Evolutionary conservation across 768 basidiomycete species (phyloP).

Genomic region (Fomitopsis serialis): DNA sequence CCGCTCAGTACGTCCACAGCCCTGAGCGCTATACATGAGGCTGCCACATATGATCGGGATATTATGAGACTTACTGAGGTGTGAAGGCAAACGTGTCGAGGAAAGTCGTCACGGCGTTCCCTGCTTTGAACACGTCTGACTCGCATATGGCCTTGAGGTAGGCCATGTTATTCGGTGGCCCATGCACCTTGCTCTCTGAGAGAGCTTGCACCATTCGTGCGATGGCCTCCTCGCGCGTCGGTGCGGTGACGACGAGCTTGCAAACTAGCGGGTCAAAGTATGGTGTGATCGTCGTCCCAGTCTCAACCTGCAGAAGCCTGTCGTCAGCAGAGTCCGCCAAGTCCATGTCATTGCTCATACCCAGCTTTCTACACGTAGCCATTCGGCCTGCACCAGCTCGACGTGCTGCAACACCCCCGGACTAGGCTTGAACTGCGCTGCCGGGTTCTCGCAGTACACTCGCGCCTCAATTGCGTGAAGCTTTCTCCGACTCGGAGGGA

Average conservation of each 20-base stretch:
- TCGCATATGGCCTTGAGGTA: conserved; percentile 43
- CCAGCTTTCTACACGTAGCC: conserved; percentile 62
- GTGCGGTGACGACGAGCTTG: conserved; percentile 53
- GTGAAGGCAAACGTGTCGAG: conserved; percentile 37
- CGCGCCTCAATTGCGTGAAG: conserved; percentile 50
- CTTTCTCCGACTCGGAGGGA: conserved; percentile 4
- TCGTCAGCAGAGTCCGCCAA: neutral
- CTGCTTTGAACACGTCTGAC: conserved; percentile 33
- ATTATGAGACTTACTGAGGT: conserved; percentile 15
- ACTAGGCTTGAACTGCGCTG: conserved; percentile 48
- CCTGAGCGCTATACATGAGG: conserved; percentile 16
- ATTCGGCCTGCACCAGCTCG: conserved; percentile 32
- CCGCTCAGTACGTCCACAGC: conserved; percentile 49
- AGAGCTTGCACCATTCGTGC: conserved; percentile 36
- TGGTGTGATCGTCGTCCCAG: conserved; percentile 44
- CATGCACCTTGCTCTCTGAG: conserved; percentile 37
- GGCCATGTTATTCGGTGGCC: conserved; percentile 56
- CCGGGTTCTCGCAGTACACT: conserved; percentile 60
- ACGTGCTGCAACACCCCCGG: conserved; percentile 62
- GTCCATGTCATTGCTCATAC: conserved; percentile 23
- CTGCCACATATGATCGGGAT: neutral
- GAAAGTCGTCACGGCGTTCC: conserved; percentile 44
- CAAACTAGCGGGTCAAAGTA: conserved; percentile 55
- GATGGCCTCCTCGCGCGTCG: conserved; percentile 41
- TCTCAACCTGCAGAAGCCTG: conserved; percentile 17